phyloP scores from a whole-genome alignment of 2,329 filamentous ascomycete genomes.

The Rosellinia necatrix region DNA sequence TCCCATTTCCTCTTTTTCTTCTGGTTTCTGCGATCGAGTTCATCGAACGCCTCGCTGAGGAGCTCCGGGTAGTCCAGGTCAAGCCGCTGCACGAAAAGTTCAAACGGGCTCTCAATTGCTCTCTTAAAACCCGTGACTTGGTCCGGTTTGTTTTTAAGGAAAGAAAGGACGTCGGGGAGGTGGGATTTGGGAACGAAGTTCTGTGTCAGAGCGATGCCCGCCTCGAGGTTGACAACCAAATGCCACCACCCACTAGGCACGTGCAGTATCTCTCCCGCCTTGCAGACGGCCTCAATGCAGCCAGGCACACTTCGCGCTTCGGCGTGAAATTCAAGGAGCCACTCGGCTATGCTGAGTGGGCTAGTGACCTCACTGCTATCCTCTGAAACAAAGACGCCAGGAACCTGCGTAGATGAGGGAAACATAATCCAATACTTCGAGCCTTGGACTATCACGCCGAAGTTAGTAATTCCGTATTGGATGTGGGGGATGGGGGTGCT shows the following conservation, averaged over 20 bases:
- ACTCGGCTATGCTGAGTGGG: constrained; percentile 94
- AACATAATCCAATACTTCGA: constrained; percentile 99
- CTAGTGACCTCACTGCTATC: constrained; percentile 94
- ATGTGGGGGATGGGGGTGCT: background rate
- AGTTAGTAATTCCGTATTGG: constrained; percentile 7
- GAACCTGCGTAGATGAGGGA: constrained; percentile 75
- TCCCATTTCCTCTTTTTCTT: constrained; percentile 87
- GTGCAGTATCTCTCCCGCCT: constrained; percentile 83
- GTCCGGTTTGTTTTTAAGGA: constrained; percentile 79
- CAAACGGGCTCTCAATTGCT: constrained; percentile 72
- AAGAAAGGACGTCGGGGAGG: constrained; percentile 75
- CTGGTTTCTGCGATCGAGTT: constrained; percentile 65
- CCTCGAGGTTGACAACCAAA: constrained; percentile 86
- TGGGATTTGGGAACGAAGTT: constrained; percentile 87
- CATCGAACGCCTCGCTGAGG: constrained; percentile 66
- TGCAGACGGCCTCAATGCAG: constrained; percentile 85
- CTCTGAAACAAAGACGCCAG: constrained; percentile 85
- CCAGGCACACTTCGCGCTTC: constrained; percentile 77
- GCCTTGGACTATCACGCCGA: constrained; percentile 63
- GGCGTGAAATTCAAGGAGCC: constrained; percentile 86
- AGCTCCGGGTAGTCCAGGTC: constrained; percentile 65
- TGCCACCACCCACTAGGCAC: constrained; percentile 98
- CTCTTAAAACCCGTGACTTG: constrained; percentile 86
- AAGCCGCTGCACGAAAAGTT: constrained; percentile 74
- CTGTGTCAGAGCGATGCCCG: constrained; percentile 87